Evolutionary conservation across 2,329 filamentous ascomycete species (phyloP), one percentile per base, ranked within the genome.

Genomic region (Aureobasidium sp.): DNA sequence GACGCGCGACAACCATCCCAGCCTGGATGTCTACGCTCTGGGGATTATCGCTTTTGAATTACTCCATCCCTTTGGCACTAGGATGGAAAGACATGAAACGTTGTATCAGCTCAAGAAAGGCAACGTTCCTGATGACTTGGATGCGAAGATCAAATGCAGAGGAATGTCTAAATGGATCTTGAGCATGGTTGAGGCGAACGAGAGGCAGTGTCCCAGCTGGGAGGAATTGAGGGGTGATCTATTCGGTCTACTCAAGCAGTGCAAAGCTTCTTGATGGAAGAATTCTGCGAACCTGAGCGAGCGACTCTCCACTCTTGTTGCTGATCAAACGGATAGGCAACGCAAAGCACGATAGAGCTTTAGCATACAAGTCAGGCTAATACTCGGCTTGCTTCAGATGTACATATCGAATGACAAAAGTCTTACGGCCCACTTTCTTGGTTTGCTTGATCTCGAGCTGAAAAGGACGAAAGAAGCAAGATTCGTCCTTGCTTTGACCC

Each of bases 31-130:
- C 0, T 87, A 82, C 66, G 81, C 84, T 0, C 73, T 87, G 1
- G 85, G 85, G 0, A 78, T 87, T 11, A 82, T 87, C 34, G 73
- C 83, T 0, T 83, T 87, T 47, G 86, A 89, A 69, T 74, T 88
- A 49, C 66, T 87, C 0, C 82, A 79, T 64, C 75, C 72, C 5
- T 83, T 88, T 58, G 67, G 65, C 4, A 77, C 75, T 1, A 68
- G 72, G 64, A 77, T 76, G 72, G 77, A 78, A 65, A 68, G 77
- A 8, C 64, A 69, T 42, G 67, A 74, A 9, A 72, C 71, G 1
- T 64, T 78, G 11, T 67, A 67, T 1, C 65, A 66, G 3, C 65
- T 78, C 5, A 72, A 74, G 16, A 63, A 65, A 10, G 72, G 72
- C 1, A 50, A 67, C 15, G 67, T 76, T 32, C 71, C 72, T 0